Base-by-base conservation (phyloP, 805 yeast species). In the Saturnispora quitensis region DNA sequence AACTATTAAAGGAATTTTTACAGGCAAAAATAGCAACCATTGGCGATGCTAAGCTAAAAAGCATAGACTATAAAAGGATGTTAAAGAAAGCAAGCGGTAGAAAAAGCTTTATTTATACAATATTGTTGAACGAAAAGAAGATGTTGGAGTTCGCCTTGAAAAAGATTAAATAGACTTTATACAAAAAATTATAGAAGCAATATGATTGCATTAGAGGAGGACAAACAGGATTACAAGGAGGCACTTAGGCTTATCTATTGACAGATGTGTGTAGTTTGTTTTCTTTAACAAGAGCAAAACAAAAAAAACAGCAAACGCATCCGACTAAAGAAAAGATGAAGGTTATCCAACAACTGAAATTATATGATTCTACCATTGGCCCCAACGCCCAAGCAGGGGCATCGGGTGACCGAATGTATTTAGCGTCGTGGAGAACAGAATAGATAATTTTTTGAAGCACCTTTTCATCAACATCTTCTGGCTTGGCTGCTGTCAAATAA, bases 341-440 rank as follows among this genome's bases (percentile, higher is more conserved):
- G 0, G 85, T 75, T 5, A 73, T 71, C 62, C 76, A 78, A 50
- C 81, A 75, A 8, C 81, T 79, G 17, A 60, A 55, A 13, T 70
- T 76, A 62, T 83, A 84, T 13, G 82, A 73, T 3, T 65, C 68
- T n/a, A 71, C 61, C 56, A 84, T 65, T 0, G 79, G 73, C 0
- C 62, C 60, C 40, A 68, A 72, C 2, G 81, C 73, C 65, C 75
- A 71, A 17, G 62, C 62, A 12, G 90, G 88, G 0, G 88, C 84
- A 1, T 49, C 28, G 0, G 60, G 64, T 5, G 64, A 59, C 25
- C 71, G 66, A 9, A 78, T 72, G 63, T 77, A 84, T 36, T 75
- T 77, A 0, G 87, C 73, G 57, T 74, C 80, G 43, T 76, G 78
- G 17, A 78, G 66, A 0, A 89, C 87, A 34, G 69, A 70, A 5